Evolutionary conservation across 2,329 filamentous ascomycete genomes (phyloP).

Genomic region (Coniella lustricola): DNA sequence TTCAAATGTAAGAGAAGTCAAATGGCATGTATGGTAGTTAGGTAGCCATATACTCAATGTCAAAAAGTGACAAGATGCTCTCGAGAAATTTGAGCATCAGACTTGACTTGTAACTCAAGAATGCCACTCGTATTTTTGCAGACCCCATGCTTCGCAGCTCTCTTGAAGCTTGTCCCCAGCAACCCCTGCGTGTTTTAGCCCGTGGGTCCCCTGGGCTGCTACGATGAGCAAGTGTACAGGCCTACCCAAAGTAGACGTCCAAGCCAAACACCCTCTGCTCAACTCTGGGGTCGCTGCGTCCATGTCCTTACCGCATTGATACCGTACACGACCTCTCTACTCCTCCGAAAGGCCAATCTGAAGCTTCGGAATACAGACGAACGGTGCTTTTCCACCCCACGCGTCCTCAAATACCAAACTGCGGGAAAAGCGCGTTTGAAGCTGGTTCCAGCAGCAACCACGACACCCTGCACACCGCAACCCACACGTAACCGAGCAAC

Average conservation of each 20-base stretch:
- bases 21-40: too few relatives aligned
- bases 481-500: slow-evolving; percentile 3
- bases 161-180: too few relatives aligned
- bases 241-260: background rate
- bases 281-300: background rate
- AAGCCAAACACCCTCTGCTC: background rate
- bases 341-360: background rate
- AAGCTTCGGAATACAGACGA: background rate
- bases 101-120: too few relatives aligned
- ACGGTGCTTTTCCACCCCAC: background rate
- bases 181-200: too few relatives aligned
- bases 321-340: background rate
- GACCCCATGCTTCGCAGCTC: too few relatives aligned
- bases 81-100: too few relatives aligned
- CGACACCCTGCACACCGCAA: slow-evolving; percentile 9
- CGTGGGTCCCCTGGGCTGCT: too few relatives aligned
- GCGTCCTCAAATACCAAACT: background rate
- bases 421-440: background rate
- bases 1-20: too few relatives aligned
- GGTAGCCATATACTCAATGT: too few relatives aligned
- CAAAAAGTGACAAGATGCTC: too few relatives aligned
- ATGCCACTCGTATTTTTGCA: too few relatives aligned
- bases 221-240: background rate
- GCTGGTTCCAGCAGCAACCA: slow-evolving; percentile 2
- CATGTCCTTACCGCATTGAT: background rate